Percentiles rank a stretch among this genome's conserved stretches.
phyloP scores from a whole-genome alignment of 768 basidiomycete species.

The Kondoa malvinella region DNA sequence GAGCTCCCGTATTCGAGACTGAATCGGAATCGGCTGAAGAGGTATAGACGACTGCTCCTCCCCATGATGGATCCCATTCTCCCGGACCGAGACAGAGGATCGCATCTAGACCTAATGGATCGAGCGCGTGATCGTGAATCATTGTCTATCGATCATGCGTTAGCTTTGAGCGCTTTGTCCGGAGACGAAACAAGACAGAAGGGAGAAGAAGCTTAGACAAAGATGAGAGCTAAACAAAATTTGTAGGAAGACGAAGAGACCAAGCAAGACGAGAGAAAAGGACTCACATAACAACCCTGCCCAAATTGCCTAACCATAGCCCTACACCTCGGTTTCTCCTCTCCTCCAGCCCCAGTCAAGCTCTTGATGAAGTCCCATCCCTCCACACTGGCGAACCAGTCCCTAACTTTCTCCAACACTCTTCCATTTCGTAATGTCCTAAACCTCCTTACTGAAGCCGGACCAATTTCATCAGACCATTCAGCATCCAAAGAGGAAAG shows the following conservation, averaged over 20 bases:
- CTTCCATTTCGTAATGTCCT: background rate
- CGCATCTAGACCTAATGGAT: slow-evolving; percentile 10
- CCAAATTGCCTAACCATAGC: background rate
- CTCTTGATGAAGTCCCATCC: background rate
- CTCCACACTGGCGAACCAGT: background rate
- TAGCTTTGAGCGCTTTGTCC: background rate
- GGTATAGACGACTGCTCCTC: background rate
- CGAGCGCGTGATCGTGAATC: slow-evolving; percentile 9
- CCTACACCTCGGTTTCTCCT: background rate
- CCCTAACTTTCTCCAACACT: background rate
- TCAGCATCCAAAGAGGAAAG: too few species aligned
- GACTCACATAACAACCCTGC: slow-evolving; percentile 8
- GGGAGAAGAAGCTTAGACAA: too few species aligned
- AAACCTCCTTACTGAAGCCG: background rate
- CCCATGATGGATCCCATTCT: background rate
- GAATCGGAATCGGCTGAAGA: too few species aligned
- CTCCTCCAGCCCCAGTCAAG: background rate
- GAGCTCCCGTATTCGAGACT: too few species aligned
- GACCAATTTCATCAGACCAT: background rate
- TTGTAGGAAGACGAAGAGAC: too few species aligned
- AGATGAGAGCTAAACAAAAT: too few species aligned
- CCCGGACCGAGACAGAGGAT: slow-evolving; percentile 3
- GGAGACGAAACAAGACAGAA: too few species aligned
- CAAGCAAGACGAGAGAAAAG: background rate
- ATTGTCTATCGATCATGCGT: slow-evolving; percentile 1